phyloP scores from a whole-genome alignment of 139 green algal genomes.

The Haematococcus lacustris region DNA sequence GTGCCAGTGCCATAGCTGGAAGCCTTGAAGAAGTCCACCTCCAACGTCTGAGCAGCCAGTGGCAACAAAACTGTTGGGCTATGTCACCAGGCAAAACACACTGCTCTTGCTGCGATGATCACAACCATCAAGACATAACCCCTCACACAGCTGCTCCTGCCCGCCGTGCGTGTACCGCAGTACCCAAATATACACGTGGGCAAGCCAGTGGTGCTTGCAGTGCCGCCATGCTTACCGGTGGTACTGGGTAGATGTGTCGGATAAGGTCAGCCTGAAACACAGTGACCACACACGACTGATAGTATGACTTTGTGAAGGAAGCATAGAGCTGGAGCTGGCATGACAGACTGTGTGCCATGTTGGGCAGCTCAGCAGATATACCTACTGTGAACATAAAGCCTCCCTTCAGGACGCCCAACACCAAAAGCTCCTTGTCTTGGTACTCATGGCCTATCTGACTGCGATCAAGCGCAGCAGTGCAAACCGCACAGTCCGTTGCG shows the following conservation, averaged over 20 bases:
- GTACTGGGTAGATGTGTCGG: conserved; percentile 18
- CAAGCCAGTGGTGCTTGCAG: too few species aligned
- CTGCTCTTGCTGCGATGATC: too few species aligned
- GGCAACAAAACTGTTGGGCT: too few species aligned
- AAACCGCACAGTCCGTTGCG: background rate
- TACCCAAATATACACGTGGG: too few species aligned
- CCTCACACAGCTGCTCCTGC: too few species aligned
- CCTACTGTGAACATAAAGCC: conserved; percentile 21
- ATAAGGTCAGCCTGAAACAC: conserved; percentile 11
- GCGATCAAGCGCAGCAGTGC: background rate
- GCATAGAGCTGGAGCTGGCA: too few species aligned
- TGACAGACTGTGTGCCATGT: background rate
- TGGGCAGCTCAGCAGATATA: background rate
- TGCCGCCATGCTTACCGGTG: too few species aligned
- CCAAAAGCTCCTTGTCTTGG: background rate
- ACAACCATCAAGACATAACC: too few species aligned
- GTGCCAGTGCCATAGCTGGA: conserved; percentile 18
- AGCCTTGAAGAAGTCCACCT: conserved; percentile 19
- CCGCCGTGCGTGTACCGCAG: too few species aligned
- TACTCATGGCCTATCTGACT: background rate
- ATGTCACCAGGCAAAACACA: too few species aligned
- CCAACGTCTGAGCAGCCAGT: background rate
- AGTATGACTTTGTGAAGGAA: too few species aligned
- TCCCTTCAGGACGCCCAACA: conserved; percentile 17
- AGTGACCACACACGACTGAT: too few species aligned